Base-by-base conservation (phyloP, 306 rosid genomes). In the Arachis stenosperma region DNA sequence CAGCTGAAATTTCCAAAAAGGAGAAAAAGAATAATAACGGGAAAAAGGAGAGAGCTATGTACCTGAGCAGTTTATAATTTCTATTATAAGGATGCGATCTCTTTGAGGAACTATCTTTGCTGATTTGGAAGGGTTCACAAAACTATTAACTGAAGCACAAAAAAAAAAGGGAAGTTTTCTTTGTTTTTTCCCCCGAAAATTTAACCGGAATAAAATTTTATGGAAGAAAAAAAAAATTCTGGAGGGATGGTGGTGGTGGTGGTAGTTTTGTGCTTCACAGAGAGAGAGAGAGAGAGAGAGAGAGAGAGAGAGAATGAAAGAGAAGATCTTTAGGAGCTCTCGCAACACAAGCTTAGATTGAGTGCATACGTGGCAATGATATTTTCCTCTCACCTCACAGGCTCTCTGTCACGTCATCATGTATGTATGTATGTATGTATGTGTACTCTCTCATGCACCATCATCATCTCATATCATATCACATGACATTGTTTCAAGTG, bases 301-400 rank as follows among this genome's bases (percentile, higher is more conserved):
- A 70, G 61, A 7, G 78, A 67, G 67, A 66, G 63, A 61, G 76
- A 61, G 52, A 78, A 59, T 72, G 75, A 41, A 27, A 33, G 74
- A 77, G 88, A 67, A 85, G 93, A 92, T 92, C 96, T 89, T 88
- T 88, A 82, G 60, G 69, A 83, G 87, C 80, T 57, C 81, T 64
- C 75, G 65, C 75, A 79, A 70, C 75, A 70, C 75, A 79, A 70
- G 88, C 67, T 17, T 40, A 61, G 73, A 78, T 54, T 78, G 75
- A 44, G 40, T 73, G 83, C 69, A 41, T 84, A 87, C 97, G 97
- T 91, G 97, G 89, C 93, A 50, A 75, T 81, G 93, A 92, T 92
- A 92, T 88, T 92, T 91, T 89, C 87, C 91, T 64, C 90, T 81
- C 84, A 63, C 76, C 86, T 69, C 41, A 50, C 2, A 75, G 74